Evolutionary conservation across 2,329 filamentous ascomycete genomes (phyloP), one percentile per base, ranked within the genome.

Genomic region (Helotiales sp.): DNA sequence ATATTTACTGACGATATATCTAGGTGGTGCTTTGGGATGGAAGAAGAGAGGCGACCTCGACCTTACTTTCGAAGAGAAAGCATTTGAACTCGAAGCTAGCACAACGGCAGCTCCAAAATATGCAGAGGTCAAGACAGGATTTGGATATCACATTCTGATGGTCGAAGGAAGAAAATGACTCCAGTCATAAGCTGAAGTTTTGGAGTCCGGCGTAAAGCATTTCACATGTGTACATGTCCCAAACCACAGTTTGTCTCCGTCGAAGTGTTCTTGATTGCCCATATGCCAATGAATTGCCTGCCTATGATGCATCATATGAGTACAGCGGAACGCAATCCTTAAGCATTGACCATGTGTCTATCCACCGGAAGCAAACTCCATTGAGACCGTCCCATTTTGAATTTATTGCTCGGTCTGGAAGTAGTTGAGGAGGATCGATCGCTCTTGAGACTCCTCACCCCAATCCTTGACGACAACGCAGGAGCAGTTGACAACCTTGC

Each of bases 401-500:
- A 58, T 73, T 81, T 87, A 88, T 77, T 87, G 84, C 79, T 87
- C 84, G 77, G 92, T 96, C 85, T 96, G 90, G 93, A 99, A 98
- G 90, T 99, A 99, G 89, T 99, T 96, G 80, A 99, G 91, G 77
- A 99, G 90, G 81, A 98, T 92, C 75, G 88, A 91, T 77, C 95
- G 93, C 88, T 99, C 95, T 84, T 96, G 93, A 70, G 90, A 96
- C 85, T 99, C 95, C 87, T 98, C 95, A 86, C 95, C 95, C 95
- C 95, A 99, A 81, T 99, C 93, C 85, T 95, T 93, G 75, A 99
- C 95, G 65, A 99, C 95, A 74, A 99, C 95, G 86, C 95, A 98
- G 76, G 93, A 98, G 92, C 95, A 99, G 90, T 99, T 99, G 84
- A 99, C 95, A 71, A 99, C 93, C 89, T 99, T 99, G 81, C 95